Evolutionary conservation across 2,329 filamentous ascomycete species (phyloP), one percentile per base, ranked within the genome.

Genomic region (Hortaea werneckii): DNA sequence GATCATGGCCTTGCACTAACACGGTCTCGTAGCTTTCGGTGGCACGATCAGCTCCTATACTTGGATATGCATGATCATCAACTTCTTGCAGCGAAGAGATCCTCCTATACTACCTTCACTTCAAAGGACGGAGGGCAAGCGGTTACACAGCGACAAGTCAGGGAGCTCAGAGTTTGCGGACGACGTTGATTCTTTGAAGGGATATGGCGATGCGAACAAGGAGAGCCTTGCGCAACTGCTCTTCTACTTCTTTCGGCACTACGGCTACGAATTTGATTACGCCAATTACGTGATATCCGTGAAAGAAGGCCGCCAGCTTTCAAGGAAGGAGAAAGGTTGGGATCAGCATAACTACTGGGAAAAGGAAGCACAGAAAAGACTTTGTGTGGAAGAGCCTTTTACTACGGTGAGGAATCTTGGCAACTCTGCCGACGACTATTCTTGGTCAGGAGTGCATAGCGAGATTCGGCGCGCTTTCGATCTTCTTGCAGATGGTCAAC

Each of bases 11-110:
- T 11, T 37, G 7, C 41, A 37, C 49, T 57, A 41, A 57, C 27
- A 27, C 27, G 57, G 6, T 8, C 30, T 45, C 47, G 30, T 62
- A 94, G 92, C 85, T 48, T 87, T 88, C 62, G 89, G 92, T 51
- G 89, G 87, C 47, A 98, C 92, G 5, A 75, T 98, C 49, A 96
- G 90, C 66, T 98, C 92, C 12, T 98, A 98, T 63, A 95, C 92
- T 20, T 98, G 92, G 92, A 96, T 96, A 63, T 98, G 92, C 67
- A 80, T 98, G 75, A 94, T 96, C 55, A 84, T 98, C 62, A 94
- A 88, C 56, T 98, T 96, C 61, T 76, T 98, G 27, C 92, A 98
- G 67, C 84, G 87, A 43, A 81, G 88, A 57, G 76, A 83, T 49
- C 85, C 87, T 11, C 85, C 90, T 0, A 79, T 98, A 45, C 68